Conservation (phyloP, 176 grass and related monocot species). For the Oryza meridionalis region DNA sequence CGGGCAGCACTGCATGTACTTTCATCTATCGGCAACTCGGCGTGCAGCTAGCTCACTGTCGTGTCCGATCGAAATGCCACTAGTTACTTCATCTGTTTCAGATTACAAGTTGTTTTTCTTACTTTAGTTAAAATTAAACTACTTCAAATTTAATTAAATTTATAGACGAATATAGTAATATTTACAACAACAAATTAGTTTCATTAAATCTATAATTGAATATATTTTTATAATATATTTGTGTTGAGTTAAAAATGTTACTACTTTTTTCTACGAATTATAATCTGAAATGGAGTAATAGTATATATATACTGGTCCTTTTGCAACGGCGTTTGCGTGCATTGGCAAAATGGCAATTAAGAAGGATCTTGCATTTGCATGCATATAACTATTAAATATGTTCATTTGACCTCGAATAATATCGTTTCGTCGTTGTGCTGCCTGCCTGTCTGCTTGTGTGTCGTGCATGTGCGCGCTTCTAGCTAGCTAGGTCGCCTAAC, state of each 20-base stretch:
- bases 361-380: not conserved
- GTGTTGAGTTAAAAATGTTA: too few relatives aligned
- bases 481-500: conserved; percentile 30
- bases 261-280: too few relatives aligned
- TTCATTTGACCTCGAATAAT: conserved; percentile 37
- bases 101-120: too few relatives aligned
- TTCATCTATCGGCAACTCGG: not conserved
- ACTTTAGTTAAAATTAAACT: too few relatives aligned
- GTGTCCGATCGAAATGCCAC: not conserved
- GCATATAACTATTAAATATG: not conserved
- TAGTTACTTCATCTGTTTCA: too few relatives aligned
- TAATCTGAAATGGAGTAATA: not conserved
- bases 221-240: too few relatives aligned
- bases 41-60: not conserved
- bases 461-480: conserved; percentile 32
- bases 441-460: not conserved
- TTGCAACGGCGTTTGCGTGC: not conserved
- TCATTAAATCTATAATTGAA: too few relatives aligned
- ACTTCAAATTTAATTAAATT: too few relatives aligned
- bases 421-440: not conserved
- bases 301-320: too few relatives aligned
- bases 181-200: too few relatives aligned
- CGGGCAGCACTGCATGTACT: not conserved
- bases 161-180: too few relatives aligned
- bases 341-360: not conserved